Base-by-base conservation (phyloP, 345 rosid genomes). In the Citrus inodora region DNA sequence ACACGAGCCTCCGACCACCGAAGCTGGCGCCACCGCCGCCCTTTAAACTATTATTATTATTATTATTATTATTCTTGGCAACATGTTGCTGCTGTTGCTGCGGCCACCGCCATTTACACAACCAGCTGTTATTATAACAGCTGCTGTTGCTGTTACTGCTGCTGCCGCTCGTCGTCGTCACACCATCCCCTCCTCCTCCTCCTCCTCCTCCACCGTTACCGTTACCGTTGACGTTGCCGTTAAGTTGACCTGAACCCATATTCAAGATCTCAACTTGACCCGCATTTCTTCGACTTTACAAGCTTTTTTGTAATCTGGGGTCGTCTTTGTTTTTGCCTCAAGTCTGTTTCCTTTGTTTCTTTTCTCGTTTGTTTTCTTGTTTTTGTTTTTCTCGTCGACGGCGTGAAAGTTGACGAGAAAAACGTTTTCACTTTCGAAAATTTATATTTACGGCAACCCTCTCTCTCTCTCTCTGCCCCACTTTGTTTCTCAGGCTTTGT, bases 1-100 rank as follows among this genome's bases (percentile, higher is more conserved):
- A 55, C 70, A 83, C 9, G 7, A 81, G 53, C 74, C 85, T 86
- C 19, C 85, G 81, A 24, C 48, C 78, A n/a, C 78, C 83, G 28
- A 40, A 76, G 53, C 74, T 82, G 84, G 16, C 85, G 81, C 48
- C 78, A n/a, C 78, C 83, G 28, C 48, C 77, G 17, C 78, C 82
- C 30, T 68, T 27, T 24, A n/a, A 40, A 25, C 27, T 68, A 48
- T 42, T 35, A 25, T 74, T 55, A 21, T 33, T 35, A 61, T 60
- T 25, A 13, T 35, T 35, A 35, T 35, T 35, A 35, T 48, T 53
- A 24, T 17, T 58, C 19, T 74, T 33, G 10, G 37, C 62, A 51
- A 22, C 74, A 71, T 70, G 74, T 27, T 70, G 59, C 22, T 71
- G 56, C 14, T 38, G 42, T 38, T 38, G 42, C 42, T 32, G 63